phyloP scores from a whole-genome alignment of 768 basidiomycete genomes.

The Xerocomellus chrysenteron region DNA sequence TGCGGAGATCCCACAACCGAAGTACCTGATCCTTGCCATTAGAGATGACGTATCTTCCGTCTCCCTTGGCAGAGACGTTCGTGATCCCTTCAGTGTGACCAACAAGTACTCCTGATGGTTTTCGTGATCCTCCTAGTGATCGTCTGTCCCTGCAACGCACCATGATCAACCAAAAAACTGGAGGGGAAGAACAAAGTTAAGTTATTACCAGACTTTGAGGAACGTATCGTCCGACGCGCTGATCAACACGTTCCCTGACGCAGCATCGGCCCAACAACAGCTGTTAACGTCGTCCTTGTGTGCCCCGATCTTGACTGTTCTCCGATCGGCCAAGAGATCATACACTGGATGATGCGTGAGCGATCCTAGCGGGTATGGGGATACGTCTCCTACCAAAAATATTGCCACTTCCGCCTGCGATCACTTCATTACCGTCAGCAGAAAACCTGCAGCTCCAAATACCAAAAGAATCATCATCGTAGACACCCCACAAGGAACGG shows the following conservation, averaged over 20 bases:
- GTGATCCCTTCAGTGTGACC: slow-evolving; percentile 97
- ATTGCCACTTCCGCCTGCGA: slow-evolving; percentile 86
- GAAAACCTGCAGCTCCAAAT: slow-evolving; percentile 97
- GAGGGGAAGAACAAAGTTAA: not conserved
- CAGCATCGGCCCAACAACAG: slow-evolving; percentile 92
- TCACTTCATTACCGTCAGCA: slow-evolving; percentile 91
- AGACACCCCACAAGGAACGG: slow-evolving; percentile 32
- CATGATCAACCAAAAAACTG: not conserved
- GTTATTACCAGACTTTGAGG: slow-evolving; percentile 88
- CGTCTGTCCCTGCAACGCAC: slow-evolving; percentile 46
- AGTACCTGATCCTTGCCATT: slow-evolving; percentile 96
- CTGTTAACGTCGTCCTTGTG: slow-evolving; percentile 93
- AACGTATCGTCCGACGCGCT: slow-evolving; percentile 95
- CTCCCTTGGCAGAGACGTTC: slow-evolving; percentile 92
- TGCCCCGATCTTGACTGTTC: slow-evolving; percentile 83
- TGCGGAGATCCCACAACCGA: slow-evolving; percentile 90
- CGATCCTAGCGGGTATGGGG: not conserved
- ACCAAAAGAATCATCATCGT: slow-evolving; percentile 53
- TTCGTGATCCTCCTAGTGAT: slow-evolving; percentile 47
- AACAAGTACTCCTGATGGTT: slow-evolving; percentile 89
- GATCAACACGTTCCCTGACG: slow-evolving; percentile 90
- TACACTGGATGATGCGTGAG: slow-evolving; percentile 58
- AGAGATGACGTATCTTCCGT: slow-evolving; percentile 92
- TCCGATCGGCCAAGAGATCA: slow-evolving; percentile 76
- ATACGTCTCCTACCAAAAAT: slow-evolving; percentile 57